Percentiles rank a stretch among this genome's conserved stretches.
These are phyloP conservation scores for Bremia lactucae DNA, from an alignment of 352 stramenopile species.

Conservation along the genomic window DNA sequence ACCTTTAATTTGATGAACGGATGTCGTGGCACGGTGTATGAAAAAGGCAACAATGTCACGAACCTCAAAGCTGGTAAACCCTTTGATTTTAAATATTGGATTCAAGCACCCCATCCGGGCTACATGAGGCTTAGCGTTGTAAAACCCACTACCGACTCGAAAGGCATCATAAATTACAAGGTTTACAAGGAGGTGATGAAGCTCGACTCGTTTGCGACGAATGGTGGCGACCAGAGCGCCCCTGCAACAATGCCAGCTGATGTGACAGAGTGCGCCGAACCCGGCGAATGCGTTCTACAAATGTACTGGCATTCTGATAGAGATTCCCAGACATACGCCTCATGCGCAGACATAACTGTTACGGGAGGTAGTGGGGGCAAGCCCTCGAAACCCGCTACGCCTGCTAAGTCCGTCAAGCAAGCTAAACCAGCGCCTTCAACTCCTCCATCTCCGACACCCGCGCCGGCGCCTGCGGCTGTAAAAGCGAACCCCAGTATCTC, in stretches of 20 bases:
- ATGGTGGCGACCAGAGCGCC: conserved; percentile 16
- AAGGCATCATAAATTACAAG: conserved; percentile 39
- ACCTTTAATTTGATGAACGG: conserved; percentile 30
- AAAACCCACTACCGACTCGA: conserved; percentile 28
- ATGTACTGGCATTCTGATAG: conserved; percentile 32
- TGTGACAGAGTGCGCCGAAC: conserved; percentile 25
- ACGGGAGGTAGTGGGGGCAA: conserved; percentile 8
- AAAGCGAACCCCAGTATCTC: background rate
- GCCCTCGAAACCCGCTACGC: background rate
- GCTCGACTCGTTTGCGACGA: conserved; percentile 31
- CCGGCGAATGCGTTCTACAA: conserved; percentile 27
- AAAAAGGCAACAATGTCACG: conserved; percentile 21
- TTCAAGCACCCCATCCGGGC: conserved; percentile 45
- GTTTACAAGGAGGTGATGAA: conserved; percentile 20
- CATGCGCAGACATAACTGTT: conserved; percentile 28
- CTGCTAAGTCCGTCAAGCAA: background rate
- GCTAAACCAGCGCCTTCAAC: conserved; percentile 3
- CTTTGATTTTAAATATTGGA: conserved; percentile 30
- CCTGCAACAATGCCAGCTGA: conserved; percentile 27
- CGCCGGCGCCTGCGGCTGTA: conserved; percentile 2
- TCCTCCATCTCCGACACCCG: background rate
- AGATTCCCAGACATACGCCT: conserved; percentile 28
- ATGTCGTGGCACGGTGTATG: conserved; percentile 28
- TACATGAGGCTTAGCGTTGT: conserved; percentile 41
- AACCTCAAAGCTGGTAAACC: conserved; percentile 11